A percentile compares a stretch with the other conserved stretches of the same genome.
phyloP scores from a whole-genome alignment of 1,284 basidiomycete genomes.

The Trichosporon coremiiforme region DNA sequence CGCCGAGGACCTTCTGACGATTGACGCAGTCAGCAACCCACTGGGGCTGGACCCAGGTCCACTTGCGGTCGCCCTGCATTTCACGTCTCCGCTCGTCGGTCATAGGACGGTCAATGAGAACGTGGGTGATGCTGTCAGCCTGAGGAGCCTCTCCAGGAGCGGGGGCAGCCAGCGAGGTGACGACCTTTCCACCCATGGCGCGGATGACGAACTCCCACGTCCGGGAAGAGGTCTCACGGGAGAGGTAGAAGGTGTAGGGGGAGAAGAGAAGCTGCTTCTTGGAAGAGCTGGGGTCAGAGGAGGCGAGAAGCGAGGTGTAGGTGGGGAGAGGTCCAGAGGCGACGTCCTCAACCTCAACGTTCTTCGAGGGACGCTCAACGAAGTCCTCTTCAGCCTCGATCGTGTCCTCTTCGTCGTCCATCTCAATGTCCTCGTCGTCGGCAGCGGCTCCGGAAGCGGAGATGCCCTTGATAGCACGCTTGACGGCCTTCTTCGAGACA shows the following conservation, averaged over 20 bases:
- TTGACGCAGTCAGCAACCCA: conserved; percentile 98
- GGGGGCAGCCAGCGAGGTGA: conserved; percentile 75
- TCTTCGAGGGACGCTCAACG: conserved; percentile 63
- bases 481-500: conserved; percentile 53
- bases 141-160: conserved; percentile 58
- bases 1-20: conserved; percentile 76
- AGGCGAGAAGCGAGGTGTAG: conserved; percentile 66
- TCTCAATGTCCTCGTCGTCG: conserved; percentile 47
- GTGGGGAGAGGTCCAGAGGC: conserved; percentile 68
- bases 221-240: conserved; percentile 86
- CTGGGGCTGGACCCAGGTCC: conserved; percentile 94
- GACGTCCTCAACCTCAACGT: conserved; percentile 58
- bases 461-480: conserved; percentile 61
- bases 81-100: conserved; percentile 62
- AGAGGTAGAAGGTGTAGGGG: conserved; percentile 90
- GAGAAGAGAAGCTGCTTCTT: conserved; percentile 69
- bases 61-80: conserved; percentile 66
- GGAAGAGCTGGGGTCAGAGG: conserved; percentile 60
- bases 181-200: conserved; percentile 85
- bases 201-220: conserved; percentile 95
- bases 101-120: conserved; percentile 89
- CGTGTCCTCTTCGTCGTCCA: conserved; percentile 45
- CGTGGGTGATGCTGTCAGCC: conserved; percentile 87
- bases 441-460: conserved; percentile 35
- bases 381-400: conserved; percentile 56